Percentiles rank a stretch among this genome's conserved stretches.
Evolutionary conservation across 257 asterid genomes (phyloP).

Genomic region (Cruciata laevipes): DNA sequence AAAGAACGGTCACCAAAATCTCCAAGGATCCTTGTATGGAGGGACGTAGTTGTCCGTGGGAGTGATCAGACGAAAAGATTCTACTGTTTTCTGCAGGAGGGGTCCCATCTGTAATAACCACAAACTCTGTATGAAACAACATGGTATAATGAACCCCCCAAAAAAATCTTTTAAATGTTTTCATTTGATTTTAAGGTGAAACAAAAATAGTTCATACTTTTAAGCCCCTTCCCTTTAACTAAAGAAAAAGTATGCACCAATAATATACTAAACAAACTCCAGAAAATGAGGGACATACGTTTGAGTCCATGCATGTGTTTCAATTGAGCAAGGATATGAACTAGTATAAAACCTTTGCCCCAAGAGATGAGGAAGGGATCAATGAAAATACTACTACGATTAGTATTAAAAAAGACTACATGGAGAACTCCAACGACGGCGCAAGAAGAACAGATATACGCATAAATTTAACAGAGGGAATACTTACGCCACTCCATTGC

Average conservation of each 20-base stretch:
- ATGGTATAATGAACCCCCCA: not conserved
- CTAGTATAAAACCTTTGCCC: not conserved
- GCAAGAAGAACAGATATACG: not conserved
- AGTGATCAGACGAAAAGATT: constrained; percentile 75
- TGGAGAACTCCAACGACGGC: not conserved
- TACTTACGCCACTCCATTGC: constrained; percentile 76
- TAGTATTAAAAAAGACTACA: not conserved
- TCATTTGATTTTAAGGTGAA: not conserved
- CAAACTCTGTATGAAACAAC: not conserved
- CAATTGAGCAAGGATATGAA: not conserved
- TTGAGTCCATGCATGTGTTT: not conserved
- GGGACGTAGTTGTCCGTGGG: constrained; percentile 90
- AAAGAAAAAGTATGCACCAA: not conserved
- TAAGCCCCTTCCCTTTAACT: not conserved
- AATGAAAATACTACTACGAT: not conserved
- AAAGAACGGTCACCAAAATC: constrained; percentile 64
- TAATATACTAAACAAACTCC: not conserved
- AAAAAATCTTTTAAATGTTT: too few relatives aligned
- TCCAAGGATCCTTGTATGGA: constrained; percentile 94
- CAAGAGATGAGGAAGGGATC: not conserved
- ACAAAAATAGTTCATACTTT: not conserved
- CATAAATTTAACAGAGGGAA: constrained; percentile 2
- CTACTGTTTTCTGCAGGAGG: constrained; percentile 54
- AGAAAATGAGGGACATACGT: not conserved
- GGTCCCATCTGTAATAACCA: constrained; percentile 73